Base-by-base conservation (phyloP, 331 rosid genomes). In the Phaseolus coccineus region DNA sequence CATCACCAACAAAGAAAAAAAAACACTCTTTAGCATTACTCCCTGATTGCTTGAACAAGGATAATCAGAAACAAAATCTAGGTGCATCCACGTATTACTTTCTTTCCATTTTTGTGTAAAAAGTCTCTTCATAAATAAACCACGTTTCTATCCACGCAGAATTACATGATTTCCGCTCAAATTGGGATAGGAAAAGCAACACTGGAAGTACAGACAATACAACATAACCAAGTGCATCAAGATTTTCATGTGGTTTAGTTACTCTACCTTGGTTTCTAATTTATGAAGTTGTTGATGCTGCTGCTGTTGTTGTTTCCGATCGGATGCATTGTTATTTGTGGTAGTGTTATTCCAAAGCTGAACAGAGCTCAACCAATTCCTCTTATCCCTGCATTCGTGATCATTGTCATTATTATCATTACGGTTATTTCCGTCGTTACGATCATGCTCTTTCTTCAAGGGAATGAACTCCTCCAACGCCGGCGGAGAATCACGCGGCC, bases 321-420 rank as follows among this genome's bases (percentile, higher is more conserved):
- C 87, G 53, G 14, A 65, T 12, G 78, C 52, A 74, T 77, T 82
- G 58, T 82, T 86, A 40, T 80, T 83, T 27, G 86, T 85, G 30
- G 87, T 77, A 30, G 89, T 69, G 78, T 31, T 62, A 31, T 88
- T 91, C 98, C 99, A 96, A 2, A 96, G 94, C 89, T 96, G 99
- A 82, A 93, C 97, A 7, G 99, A 96, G 74, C 99, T 96, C 99
- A 96, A 89, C 99, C 99, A 96, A 70, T 83, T 90, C 90, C 85
- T 93, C 91, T 91, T 93, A 78, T 96, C 99, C 76, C 80, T 85
- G 79, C 84, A 88, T 73, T 90, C 96, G 13, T 86, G 88, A 19
- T 90, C 90, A 7, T 22, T 14, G 8, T 30, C 3, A 77, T 84
- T 42, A 10, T 66, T 35, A 30, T 82, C 86, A 40, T 85, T 87